Base-by-base conservation (phyloP, 352 stramenopile species). In the Phytophthora sojae region DNA sequence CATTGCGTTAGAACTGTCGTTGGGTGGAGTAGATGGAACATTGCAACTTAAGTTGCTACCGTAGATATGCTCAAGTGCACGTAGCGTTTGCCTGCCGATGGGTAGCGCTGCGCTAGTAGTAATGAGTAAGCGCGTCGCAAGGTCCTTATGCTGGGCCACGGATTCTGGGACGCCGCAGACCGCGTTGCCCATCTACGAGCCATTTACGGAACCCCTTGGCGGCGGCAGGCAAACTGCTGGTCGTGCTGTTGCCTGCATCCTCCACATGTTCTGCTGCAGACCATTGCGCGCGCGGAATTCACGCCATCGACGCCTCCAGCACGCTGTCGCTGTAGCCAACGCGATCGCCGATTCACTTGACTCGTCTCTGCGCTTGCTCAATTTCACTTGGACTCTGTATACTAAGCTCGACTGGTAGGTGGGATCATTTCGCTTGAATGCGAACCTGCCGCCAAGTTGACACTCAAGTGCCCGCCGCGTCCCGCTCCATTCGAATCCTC, bases 351-450 rank as follows among this genome's bases (percentile, higher is more conserved):
- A 44, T n/a, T 47, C 39, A 47, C 14, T 47, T 47, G 39, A 19
- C 30, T 45, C 54, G 19, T 60, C 53, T 60, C 35, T 60, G n/a
- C 44, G 9, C 35, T 35, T 17, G 15, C 39, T n/a, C 8, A 3
- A 8, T 21, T 47, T 47, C 14, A 63, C 57, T 55, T 32, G 54
- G 0, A 21, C 12, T 45, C 7, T 29, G 26, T 29, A 29, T 29
- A 21, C 21, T 21, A 21, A 21, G 21, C 21, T 21, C 21, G 21
- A 21, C 5, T 29, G 26, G 32, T 39, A 47, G 45, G 54, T 61
- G 45, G 32, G 32, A 63, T 57, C 39, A 66, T 59, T 45, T 51
- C 25, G 42, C 9, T 9, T 71, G 64, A 71, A 67, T 67, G 64
- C 53, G 57, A 64, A 45, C 15, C 39, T 39, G 32, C 32, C 9